Percentiles rank a stretch among this genome's conserved stretches.
phyloP scores from a whole-genome alignment of 2,329 filamentous ascomycete species.

The Blastomyces percursus region DNA sequence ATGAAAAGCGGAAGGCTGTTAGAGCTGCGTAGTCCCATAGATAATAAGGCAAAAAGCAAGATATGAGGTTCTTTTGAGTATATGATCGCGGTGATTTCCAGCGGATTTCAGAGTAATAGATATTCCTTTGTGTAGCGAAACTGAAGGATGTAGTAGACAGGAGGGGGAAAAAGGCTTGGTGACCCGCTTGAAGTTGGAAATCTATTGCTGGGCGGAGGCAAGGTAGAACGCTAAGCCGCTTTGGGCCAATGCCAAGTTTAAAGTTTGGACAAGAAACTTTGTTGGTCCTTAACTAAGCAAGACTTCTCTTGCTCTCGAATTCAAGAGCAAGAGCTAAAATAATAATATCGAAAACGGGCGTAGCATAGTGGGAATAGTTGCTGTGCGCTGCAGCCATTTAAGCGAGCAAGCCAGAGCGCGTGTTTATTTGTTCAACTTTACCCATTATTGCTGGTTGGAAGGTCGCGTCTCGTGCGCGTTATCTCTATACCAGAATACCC shows the following conservation, averaged over 20 bases:
- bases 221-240: neutral
- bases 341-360: neutral
- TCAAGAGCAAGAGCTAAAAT: conserved; percentile 1
- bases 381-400: neutral
- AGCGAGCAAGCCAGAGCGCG: neutral
- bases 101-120: neutral
- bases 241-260: conserved; percentile 3
- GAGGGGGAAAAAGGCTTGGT: neutral
- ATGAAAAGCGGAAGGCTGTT: conserved; percentile 18
- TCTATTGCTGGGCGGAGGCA: neutral
- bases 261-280: neutral
- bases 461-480: conserved; percentile 34
- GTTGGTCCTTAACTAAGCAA: no score
- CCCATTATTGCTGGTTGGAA: conserved; percentile 20
- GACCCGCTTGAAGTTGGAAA: neutral
- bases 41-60: conserved; percentile 6
- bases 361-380: neutral
- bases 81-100: neutral
- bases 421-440: neutral
- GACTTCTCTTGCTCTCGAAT: conserved; percentile 1
- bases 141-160: neutral
- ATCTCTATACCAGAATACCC: conserved; percentile 40
- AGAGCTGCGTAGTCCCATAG: conserved; percentile 17
- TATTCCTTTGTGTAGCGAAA: neutral
- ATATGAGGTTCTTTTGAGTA: neutral